Conservation (phyloP, 176 grass and related monocot genomes). For the Secale cereale region DNA sequence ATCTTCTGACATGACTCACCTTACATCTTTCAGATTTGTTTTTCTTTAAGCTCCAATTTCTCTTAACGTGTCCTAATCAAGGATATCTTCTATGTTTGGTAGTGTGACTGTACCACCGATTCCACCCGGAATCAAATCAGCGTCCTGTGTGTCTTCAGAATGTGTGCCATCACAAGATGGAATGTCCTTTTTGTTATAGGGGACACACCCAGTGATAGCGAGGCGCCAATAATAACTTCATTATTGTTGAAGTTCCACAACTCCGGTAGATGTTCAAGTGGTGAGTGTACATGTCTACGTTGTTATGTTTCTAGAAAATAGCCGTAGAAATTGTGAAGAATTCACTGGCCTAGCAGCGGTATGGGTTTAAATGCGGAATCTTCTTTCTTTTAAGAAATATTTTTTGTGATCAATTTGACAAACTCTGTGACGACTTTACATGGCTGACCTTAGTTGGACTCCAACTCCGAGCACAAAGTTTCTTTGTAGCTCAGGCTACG, state of each 20-base stretch:
- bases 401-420: background rate
- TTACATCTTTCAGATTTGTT: conserved; percentile 4
- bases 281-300: background rate
- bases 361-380: background rate
- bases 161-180: no score
- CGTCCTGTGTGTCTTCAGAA: no score
- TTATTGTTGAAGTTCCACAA: no score
- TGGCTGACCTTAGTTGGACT: conserved; percentile 3
- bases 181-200: background rate
- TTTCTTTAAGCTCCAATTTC: background rate
- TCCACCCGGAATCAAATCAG: background rate
- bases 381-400: background rate
- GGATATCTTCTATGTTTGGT: background rate
- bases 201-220: background rate
- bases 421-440: background rate
- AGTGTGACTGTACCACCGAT: background rate
- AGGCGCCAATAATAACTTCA: background rate
- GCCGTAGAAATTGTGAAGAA: background rate
- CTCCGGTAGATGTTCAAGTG: background rate
- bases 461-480: conserved; percentile 11
- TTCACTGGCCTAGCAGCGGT: background rate
- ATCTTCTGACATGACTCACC: background rate
- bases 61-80: background rate
- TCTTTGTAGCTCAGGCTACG: no score
- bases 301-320: background rate